These are phyloP conservation scores for Venturia aucupariae DNA, from an alignment of 2,329 filamentous ascomycete genomes.

Conservation along the genomic window DNA sequence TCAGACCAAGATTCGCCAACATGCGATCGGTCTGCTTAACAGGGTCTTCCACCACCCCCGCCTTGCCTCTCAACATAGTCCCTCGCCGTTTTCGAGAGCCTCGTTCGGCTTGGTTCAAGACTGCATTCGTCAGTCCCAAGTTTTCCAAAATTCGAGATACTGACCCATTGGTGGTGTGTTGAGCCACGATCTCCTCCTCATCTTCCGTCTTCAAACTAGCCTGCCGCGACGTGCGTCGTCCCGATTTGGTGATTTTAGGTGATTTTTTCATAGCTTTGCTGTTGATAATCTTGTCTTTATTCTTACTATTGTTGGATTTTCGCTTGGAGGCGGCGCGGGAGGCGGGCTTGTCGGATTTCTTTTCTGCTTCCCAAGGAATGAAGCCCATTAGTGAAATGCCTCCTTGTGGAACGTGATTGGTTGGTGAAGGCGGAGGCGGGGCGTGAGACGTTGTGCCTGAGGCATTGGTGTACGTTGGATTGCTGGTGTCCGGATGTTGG, in stretches of 20 bases:
- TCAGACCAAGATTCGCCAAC: neutral
- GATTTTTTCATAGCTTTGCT: neutral
- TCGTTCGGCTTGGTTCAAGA: neutral
- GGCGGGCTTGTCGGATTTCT: neutral
- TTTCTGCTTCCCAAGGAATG: neutral
- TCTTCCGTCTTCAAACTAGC: neutral
- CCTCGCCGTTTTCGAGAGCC: neutral
- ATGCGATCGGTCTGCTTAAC: neutral
- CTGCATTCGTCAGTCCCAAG: constrained; percentile 1
- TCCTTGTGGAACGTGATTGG: neutral
- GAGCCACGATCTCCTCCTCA: neutral
- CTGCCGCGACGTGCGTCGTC: neutral
- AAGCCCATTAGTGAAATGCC: neutral
- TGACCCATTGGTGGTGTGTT: neutral
- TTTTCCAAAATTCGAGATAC: neutral
- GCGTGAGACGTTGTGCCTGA: neutral
- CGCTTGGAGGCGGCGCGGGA: neutral
- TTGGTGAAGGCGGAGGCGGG: neutral
- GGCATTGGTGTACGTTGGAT: neutral
- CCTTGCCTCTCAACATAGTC: neutral
- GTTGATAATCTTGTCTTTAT: neutral
- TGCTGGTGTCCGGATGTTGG: neutral
- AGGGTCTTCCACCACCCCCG: neutral
- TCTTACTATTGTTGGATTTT: neutral
- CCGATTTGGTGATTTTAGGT: neutral